Base-by-base conservation (phyloP, 225 moss, liverwort and hornwort genomes). In the Pseudoscleropodium purum region DNA sequence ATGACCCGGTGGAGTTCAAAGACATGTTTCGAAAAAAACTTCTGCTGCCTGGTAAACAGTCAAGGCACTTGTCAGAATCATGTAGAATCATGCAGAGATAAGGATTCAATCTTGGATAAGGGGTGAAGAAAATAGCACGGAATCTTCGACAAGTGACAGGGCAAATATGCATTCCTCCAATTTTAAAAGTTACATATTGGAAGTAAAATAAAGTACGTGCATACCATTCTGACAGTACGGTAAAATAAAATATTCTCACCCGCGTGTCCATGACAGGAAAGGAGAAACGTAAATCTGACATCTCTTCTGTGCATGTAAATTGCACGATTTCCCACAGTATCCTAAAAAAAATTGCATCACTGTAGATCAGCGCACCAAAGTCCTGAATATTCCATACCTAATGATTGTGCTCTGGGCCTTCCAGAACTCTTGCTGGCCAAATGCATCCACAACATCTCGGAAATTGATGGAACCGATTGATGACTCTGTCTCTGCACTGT, bases 341-440 rank as follows among this genome's bases (percentile, higher is more conserved):
- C 8, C 59, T 21, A 20, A 34, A 41, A 86, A 36, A 36, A 39
- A 89, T 9, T 43, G 43, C 89, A 89, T 84, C n/a, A 62, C 11
- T 25, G 15, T 20, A 54, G 39, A 25, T 41, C 54, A 75, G 25
- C 54, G 79, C 57, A 59, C 36, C 27, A n/a, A 68, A 90, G 41
- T 47, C 87, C 57, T 83, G 43, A 83, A 76, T 41, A 43, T 25
- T 87, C 31, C 19, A 88, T 92, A 92, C 98, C 98, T 98, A 59
- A 94, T 89, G 68, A 98, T 92, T 72, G 93, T 89, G 88, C 88
- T 96, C 85, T 95, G 94, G 37, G 94, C 93, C 79, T 90, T 93
- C 97, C 96, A 98, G 85, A 97, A 98, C 61, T 95, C 96, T 85
- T 94, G 91, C 88, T 95, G 95, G 37, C 97, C 95, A 74, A 97